Conservation (phyloP, 1,139 yeast species). For the Lipomyces yarrowii region DNA sequence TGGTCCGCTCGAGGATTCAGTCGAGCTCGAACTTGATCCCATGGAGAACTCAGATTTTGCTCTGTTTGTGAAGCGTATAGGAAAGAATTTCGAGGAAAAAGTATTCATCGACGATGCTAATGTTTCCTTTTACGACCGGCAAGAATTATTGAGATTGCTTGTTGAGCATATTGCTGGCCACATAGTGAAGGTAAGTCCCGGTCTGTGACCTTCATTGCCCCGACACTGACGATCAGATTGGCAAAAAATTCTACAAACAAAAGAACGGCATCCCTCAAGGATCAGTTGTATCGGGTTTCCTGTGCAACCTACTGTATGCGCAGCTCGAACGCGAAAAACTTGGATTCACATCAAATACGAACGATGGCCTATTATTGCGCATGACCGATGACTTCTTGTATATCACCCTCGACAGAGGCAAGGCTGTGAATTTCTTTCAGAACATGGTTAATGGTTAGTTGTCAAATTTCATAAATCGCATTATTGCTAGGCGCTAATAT, state of each 20-base stretch:
- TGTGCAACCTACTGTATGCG: conserved; percentile 78
- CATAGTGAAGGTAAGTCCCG: conserved; percentile 19
- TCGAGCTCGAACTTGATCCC: background rate
- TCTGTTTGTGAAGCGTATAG: background rate
- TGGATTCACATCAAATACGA: conserved; percentile 39
- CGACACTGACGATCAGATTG: conserved; percentile 32
- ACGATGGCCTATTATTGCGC: conserved; percentile 54
- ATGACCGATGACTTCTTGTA: conserved; percentile 86
- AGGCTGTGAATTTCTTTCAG: conserved; percentile 38
- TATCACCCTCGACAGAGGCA: conserved; percentile 50
- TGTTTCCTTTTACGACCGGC: conserved; percentile 12
- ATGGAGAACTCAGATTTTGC: conserved; percentile 5
- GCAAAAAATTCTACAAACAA: conserved; percentile 49
- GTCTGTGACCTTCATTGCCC: background rate
- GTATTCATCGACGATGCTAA: conserved; percentile 16
- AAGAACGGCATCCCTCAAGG: conserved; percentile 86
- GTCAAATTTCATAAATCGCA: background rate
- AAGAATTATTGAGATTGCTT: conserved; percentile 19
- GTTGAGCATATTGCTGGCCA: conserved; percentile 23
- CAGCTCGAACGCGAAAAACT: conserved; percentile 55
- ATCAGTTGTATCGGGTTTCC: conserved; percentile 68
- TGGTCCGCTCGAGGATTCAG: background rate
- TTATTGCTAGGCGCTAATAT: background rate
- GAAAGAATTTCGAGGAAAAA: background rate
- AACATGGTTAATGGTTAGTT: conserved; percentile 38